Base-by-base conservation (phyloP, 495 filamentous ascomycete genomes). In the Cercophora newfieldiana region DNA sequence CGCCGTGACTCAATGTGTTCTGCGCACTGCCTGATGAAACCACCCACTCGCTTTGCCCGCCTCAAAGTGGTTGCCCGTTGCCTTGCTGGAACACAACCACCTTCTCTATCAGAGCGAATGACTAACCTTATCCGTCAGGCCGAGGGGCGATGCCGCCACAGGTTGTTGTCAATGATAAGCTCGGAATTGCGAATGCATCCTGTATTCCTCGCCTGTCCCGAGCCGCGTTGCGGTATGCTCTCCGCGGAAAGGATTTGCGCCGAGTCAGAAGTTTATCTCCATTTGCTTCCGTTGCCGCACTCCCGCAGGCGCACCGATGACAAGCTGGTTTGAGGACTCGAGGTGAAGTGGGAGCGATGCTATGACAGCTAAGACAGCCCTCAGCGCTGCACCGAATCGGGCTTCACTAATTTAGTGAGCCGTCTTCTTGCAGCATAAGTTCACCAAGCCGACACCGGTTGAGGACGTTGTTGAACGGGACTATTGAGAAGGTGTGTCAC, bases 71-170 rank as follows among this genome's bases (percentile, higher is more conserved):
- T 22, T 24, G 50, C 50, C 37, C 18, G 18, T 44, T 16, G n/a
- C 10, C 24, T 19, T 53, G n/a, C 19, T 16, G 4, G 5, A n/a
- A 51, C 16, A n/a, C 48, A n/a, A 4, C 50, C 24, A 22, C 54
- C 54, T 57, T 30, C 54, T 57, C 22, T 8, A 30, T 57, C 18
- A 22, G 26, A 30, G 26, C 6, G 26, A 1, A 3, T 22, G 16
- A 8, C 26, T 28, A 30, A 26, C 54, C 54, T 57, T n/a, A 57
- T 57, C n/a, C 54, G 54, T 30, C 54, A 57, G 54, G 54, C 28
- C 28, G 54, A 6, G 26, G 14, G 54, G 54, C 54, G 54, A 29
- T 28, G 26, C 54, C n/a, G 24, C 26, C 28, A 30, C 26, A 29
- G 54, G 8, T 6, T 53, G 2, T 14, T 53, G 22, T 57, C 29